Conservation (phyloP, 305 asterid genomes). For the Andrographis paniculata region DNA sequence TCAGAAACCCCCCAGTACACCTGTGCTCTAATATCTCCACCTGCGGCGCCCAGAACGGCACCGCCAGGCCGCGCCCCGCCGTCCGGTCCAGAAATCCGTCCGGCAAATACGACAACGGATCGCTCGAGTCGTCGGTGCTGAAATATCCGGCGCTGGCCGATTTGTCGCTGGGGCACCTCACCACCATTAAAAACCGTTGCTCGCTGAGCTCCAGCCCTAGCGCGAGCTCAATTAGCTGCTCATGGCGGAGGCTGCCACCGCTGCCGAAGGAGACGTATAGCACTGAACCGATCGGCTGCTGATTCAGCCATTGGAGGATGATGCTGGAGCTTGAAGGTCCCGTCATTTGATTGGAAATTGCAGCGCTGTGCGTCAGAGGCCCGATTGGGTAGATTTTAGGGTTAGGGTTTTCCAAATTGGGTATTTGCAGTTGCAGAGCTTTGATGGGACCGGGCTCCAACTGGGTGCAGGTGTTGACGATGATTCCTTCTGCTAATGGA, state of each 20-base stretch:
- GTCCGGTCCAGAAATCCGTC: constrained; percentile 39
- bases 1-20: constrained; percentile 45
- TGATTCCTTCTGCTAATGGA: no score
- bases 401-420: no score
- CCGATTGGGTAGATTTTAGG: no score
- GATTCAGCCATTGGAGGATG: constrained; percentile 39
- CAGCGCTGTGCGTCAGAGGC: no score
- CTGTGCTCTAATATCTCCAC: constrained; percentile 35
- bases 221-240: constrained; percentile 30
- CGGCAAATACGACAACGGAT: constrained; percentile 26
- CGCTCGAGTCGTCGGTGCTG: not conserved
- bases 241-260: constrained; percentile 28
- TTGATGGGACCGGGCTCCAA: no score
- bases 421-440: no score
- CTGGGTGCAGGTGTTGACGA: no score
- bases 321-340: no score
- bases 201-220: constrained; percentile 31
- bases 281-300: constrained; percentile 33
- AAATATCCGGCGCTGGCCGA: constrained; percentile 21
- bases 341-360: no score
- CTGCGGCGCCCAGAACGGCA: constrained; percentile 41
- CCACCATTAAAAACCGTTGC: constrained; percentile 36
- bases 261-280: constrained; percentile 31
- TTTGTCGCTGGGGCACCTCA: constrained; percentile 23
- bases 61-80: constrained; percentile 22